A percentile compares a stretch with the other conserved stretches of the same genome.
phyloP scores from a whole-genome alignment of 768 basidiomycete genomes.

The Phaeolepiota aurea region DNA sequence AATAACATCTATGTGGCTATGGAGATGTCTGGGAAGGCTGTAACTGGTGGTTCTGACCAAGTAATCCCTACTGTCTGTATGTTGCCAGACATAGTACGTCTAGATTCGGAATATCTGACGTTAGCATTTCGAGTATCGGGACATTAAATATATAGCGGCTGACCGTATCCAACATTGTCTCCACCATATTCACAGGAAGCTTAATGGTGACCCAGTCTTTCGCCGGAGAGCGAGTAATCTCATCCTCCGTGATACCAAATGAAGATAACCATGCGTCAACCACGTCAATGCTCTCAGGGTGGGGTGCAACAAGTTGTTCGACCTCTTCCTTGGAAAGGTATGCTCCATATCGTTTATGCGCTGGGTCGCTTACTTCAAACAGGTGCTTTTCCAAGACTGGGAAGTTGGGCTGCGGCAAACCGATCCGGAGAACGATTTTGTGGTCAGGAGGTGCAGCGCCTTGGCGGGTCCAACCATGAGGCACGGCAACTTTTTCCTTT shows the following conservation, averaged over 20 bases:
- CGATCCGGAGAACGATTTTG: slow-evolving; percentile 48
- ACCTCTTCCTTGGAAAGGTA: slow-evolving; percentile 60
- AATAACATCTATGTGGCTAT: slow-evolving; percentile 48
- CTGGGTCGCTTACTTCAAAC: slow-evolving; percentile 51
- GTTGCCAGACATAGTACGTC: slow-evolving; percentile 42
- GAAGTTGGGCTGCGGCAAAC: slow-evolving; percentile 46
- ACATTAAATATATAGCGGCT: slow-evolving; percentile 16
- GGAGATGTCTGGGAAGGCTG: slow-evolving; percentile 43
- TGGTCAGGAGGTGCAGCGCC: slow-evolving; percentile 32
- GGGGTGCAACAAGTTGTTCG: slow-evolving; percentile 52
- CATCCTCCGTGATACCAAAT: slow-evolving; percentile 41
- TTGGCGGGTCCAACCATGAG: slow-evolving; percentile 34
- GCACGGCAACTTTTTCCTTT: slow-evolving; percentile 37
- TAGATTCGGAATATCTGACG: slow-evolving; percentile 9
- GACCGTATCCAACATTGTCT: slow-evolving; percentile 68
- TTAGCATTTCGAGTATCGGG: neutral
- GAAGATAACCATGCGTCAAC: slow-evolving; percentile 57
- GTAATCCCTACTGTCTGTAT: slow-evolving; percentile 29
- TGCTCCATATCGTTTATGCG: slow-evolving; percentile 43
- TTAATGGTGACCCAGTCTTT: slow-evolving; percentile 62
- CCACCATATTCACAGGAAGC: slow-evolving; percentile 50
- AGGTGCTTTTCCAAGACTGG: slow-evolving; percentile 39
- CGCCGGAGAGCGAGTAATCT: slow-evolving; percentile 49
- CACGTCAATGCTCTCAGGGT: slow-evolving; percentile 36
- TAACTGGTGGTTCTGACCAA: slow-evolving; percentile 51